These are phyloP conservation scores for Phytophthora crassamura DNA, from an alignment of 352 stramenopile species.

Conservation along the genomic window DNA sequence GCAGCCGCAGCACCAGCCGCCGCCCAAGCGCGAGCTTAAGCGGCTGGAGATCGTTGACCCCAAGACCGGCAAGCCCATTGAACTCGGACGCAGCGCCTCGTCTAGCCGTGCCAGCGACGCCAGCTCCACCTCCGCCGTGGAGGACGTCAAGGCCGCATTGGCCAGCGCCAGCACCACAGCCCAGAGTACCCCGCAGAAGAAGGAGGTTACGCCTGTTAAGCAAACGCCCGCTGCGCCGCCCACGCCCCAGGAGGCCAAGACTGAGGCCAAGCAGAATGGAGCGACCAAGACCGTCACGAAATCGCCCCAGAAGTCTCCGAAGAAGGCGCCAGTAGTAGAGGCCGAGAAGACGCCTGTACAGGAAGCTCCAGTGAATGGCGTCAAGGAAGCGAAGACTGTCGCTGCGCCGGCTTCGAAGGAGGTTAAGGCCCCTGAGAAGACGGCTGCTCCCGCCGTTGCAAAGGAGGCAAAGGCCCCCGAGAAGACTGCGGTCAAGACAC, in stretches of 20 bases:
- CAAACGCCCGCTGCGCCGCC: conserved; percentile 5
- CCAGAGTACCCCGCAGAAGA: conserved; percentile 45
- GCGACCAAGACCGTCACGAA: conserved; percentile 20
- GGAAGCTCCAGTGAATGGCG: conserved; percentile 5
- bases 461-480: conserved; percentile 10
- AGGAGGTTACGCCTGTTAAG: conserved; percentile 22
- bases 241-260: conserved; percentile 5
- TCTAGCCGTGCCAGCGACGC: conserved; percentile 18
- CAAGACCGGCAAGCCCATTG: conserved; percentile 54
- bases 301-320: conserved; percentile 26
- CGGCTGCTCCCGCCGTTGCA: background rate
- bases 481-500: conserved; percentile 17
- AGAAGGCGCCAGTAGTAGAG: conserved; percentile 9
- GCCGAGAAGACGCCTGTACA: conserved; percentile 4
- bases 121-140: conserved; percentile 18
- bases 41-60: conserved; percentile 58
- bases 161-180: conserved; percentile 31
- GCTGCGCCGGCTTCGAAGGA: background rate
- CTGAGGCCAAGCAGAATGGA: conserved; percentile 37
- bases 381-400: conserved; percentile 18
- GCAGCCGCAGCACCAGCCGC: conserved; percentile 43
- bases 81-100: conserved; percentile 30
- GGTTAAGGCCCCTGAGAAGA: background rate
- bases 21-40: conserved; percentile 58
- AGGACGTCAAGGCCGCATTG: conserved; percentile 27